Conservation (phyloP, 164 flowering plant genomes). For the Taxillus chinensis region DNA sequence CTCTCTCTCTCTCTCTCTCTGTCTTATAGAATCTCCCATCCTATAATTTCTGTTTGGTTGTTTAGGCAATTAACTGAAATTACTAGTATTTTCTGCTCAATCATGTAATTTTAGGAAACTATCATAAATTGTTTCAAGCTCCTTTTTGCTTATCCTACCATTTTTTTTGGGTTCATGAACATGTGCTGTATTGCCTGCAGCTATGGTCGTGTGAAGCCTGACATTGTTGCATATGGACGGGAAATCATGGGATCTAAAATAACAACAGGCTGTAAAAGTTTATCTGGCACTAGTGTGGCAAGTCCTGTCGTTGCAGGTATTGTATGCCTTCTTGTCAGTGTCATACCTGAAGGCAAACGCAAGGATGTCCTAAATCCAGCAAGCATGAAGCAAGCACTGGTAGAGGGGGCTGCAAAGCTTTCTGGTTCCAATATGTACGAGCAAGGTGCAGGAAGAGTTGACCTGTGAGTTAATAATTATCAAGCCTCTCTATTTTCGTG, state of each 20-base stretch:
- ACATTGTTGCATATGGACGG: conserved; percentile 95
- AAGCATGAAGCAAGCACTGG: conserved; percentile 98
- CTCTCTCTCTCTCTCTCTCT: too few relatives aligned
- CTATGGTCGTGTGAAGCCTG: conserved; percentile 97
- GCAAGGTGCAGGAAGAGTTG: conserved; percentile 98
- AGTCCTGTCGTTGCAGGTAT: conserved; percentile 99
- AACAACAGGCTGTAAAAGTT: conserved; percentile 95
- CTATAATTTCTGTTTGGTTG: too few relatives aligned
- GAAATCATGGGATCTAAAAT: conserved; percentile 98
- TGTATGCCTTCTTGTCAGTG: conserved; percentile 91
- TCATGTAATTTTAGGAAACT: too few relatives aligned
- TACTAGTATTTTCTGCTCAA: too few relatives aligned
- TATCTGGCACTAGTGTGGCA: conserved; percentile 99
- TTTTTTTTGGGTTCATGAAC: too few relatives aligned
- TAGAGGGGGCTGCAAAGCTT: conserved; percentile 97
- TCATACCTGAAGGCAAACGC: conserved; percentile 57
- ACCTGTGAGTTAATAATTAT: conserved; percentile 60
- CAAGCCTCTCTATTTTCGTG: conserved; percentile 1
- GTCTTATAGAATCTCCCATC: too few relatives aligned
- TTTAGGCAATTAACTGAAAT: too few relatives aligned
- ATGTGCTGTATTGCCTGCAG: conserved; percentile 20
- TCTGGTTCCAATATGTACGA: conserved; percentile 96
- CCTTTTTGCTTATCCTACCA: too few relatives aligned
- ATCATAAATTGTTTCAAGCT: too few relatives aligned
- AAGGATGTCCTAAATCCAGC: conserved; percentile 80